Percentiles rank a stretch among this genome's conserved stretches.
Evolutionary conservation across 2,329 filamentous ascomycete species (phyloP).

Genomic region (Fusarium sulawesiense): DNA sequence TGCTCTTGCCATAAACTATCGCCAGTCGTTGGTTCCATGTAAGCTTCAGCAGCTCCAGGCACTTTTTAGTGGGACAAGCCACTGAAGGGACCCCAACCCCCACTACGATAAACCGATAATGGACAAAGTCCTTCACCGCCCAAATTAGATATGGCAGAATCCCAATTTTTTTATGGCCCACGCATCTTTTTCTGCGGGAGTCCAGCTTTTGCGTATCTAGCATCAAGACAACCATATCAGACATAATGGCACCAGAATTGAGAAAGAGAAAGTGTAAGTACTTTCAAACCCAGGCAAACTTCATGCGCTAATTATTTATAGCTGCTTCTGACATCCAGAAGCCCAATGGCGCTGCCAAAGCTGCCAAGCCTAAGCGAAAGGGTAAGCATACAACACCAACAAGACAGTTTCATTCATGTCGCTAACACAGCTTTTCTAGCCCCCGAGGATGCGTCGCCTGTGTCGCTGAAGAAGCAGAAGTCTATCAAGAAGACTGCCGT

Average conservation of each 20-base stretch:
- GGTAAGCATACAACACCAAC: constrained; percentile 41
- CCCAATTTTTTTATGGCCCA: constrained; percentile 49
- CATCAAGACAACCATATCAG: constrained; percentile 34
- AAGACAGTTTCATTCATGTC: neutral
- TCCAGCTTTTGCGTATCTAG: constrained; percentile 34
- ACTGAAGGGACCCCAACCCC: constrained; percentile 34
- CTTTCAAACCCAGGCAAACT: rapidly evolving
- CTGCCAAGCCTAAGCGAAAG: constrained; percentile 54
- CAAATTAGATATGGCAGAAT: constrained; percentile 51
- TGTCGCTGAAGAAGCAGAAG: constrained; percentile 60
- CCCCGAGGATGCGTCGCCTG: constrained; percentile 58
- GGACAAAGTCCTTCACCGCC: constrained; percentile 47
- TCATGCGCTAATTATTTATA: constrained; percentile 40
- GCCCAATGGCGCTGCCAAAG: constrained; percentile 47
- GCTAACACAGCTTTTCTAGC: constrained; percentile 50
- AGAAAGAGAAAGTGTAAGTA: constrained; percentile 53
- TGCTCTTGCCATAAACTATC: neutral
- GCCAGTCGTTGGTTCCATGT: neutral
- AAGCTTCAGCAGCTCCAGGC: constrained; percentile 33
- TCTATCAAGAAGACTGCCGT: constrained; percentile 49
- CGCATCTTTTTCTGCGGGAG: constrained; percentile 43
- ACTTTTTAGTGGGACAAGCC: constrained; percentile 38
- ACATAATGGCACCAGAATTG: constrained; percentile 60
- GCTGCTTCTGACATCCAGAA: constrained; percentile 48
- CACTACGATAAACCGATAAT: constrained; percentile 45